A percentile compares a stretch with the other conserved stretches of the same genome.
Evolutionary conservation across 495 filamentous ascomycete genomes (phyloP).

Genomic region (Penicillium alfredii): DNA sequence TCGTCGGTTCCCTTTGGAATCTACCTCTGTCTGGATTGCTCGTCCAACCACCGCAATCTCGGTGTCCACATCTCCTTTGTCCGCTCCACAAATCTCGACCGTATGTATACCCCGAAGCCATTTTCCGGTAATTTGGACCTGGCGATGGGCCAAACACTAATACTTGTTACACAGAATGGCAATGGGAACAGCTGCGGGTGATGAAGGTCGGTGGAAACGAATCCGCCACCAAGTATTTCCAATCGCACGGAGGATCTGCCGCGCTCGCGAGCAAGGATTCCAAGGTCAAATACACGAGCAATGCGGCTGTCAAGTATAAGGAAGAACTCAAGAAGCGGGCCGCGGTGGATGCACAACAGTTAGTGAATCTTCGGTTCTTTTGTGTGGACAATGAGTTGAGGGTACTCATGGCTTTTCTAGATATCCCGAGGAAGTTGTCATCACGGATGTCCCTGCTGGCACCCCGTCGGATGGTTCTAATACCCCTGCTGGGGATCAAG

Average conservation of each 20-base stretch:
- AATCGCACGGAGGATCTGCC: slow-evolving; percentile 87
- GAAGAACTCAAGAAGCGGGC: slow-evolving; percentile 84
- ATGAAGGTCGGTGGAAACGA: slow-evolving; percentile 99
- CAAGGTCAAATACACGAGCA: slow-evolving; percentile 93
- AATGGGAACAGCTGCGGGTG: slow-evolving; percentile 95
- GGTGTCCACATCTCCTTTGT: slow-evolving; percentile 97
- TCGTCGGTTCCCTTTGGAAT: slow-evolving; percentile 95
- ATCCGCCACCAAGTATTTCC: slow-evolving; percentile 96
- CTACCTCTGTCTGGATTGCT: slow-evolving; percentile 97
- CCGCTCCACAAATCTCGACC: slow-evolving; percentile 93
- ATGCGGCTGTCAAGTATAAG: slow-evolving; percentile 89
- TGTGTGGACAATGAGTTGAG: too few species aligned
- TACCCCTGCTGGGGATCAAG: slow-evolving; percentile 70
- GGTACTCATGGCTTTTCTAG: slow-evolving; percentile 45
- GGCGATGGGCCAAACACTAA: slow-evolving; percentile 15
- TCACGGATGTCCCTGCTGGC: slow-evolving; percentile 65
- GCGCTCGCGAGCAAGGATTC: slow-evolving; percentile 91
- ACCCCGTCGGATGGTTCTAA: slow-evolving; percentile 54
- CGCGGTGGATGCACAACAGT: slow-evolving; percentile 76
- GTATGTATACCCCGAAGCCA: slow-evolving; percentile 51
- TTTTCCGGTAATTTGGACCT: background rate
- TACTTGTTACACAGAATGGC: slow-evolving; percentile 66
- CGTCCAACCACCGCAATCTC: slow-evolving; percentile 83
- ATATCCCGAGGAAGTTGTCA: slow-evolving; percentile 78
- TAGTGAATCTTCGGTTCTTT: slow-evolving; percentile 15